These are phyloP conservation scores for Amoebophrya sp. DNA, from an alignment of 169 alveolate genomes.

Conservation along the genomic window DNA sequence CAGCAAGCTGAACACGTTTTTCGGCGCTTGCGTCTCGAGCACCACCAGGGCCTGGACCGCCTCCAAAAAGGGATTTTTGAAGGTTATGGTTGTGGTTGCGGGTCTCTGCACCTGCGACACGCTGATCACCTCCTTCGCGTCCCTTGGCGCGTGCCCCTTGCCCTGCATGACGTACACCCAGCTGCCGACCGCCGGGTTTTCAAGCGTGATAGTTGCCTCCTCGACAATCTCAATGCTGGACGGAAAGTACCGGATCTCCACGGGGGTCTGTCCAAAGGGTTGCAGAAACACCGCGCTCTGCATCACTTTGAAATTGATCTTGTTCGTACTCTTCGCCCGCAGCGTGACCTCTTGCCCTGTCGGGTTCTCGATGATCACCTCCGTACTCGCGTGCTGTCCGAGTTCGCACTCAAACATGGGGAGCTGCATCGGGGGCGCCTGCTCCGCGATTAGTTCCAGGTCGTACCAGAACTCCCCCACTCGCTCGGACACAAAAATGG, in stretches of 20 bases:
- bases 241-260: slow-evolving; percentile 70
- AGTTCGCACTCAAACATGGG: slow-evolving; percentile 65
- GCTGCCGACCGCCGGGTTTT: slow-evolving; percentile 63
- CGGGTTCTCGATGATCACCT: slow-evolving; percentile 69
- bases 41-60: slow-evolving; percentile 61
- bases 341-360: slow-evolving; percentile 64
- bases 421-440: slow-evolving; percentile 63
- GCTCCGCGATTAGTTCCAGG: slow-evolving; percentile 65
- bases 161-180: slow-evolving; percentile 75
- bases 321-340: slow-evolving; percentile 60
- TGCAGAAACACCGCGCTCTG: slow-evolving; percentile 63
- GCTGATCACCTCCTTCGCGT: slow-evolving; percentile 58
- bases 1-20: slow-evolving; percentile 54
- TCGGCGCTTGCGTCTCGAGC: slow-evolving; percentile 61
- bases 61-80: slow-evolving; percentile 82
- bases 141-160: slow-evolving; percentile 71
- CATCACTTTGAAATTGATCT: slow-evolving; percentile 66
- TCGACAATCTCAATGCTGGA: slow-evolving; percentile 59
- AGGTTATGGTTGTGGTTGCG: slow-evolving; percentile 53
- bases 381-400: slow-evolving; percentile 63
- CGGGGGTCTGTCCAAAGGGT: slow-evolving; percentile 61
- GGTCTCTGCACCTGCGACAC: slow-evolving; percentile 50
- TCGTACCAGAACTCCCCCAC: slow-evolving; percentile 81
- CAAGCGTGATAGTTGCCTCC: slow-evolving; percentile 58
- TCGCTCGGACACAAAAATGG: slow-evolving; percentile 59